Base-by-base conservation (phyloP, 2,329 filamentous ascomycete genomes). In the Elsinoe ampelina region DNA sequence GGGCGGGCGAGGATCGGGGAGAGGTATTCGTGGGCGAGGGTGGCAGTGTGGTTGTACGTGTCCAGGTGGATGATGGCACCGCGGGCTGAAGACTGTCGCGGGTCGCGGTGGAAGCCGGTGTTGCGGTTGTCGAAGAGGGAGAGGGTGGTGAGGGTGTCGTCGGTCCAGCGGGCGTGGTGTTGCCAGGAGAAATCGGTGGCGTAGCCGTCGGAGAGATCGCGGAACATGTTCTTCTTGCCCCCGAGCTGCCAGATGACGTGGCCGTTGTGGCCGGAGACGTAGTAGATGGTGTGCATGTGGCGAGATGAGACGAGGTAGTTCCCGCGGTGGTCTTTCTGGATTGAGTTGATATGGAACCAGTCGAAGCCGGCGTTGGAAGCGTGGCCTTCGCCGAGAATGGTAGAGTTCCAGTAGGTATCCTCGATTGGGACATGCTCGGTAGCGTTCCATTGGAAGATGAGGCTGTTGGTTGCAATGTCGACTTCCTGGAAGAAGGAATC, bases 281-380 rank as follows among this genome's bases (percentile, higher is more conserved):
- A 75, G 62, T 73, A 69, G 6, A 77, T 63, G 2, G 70, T 65
- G 58, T 73, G 72, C 5, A 72, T 69, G 59, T 76, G 70, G 2
- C 74, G 71, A 1, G 70, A 72, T 0, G 74, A 77, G 54, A 78
- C 71, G 22, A 79, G 66, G 58, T 77, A 78, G 64, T 78, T 73
- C 5, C 74, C 76, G 0, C 71, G 63, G 3, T 68, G 62, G 57
- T 77, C 73, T 60, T 78, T 78, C 60, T 76, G 74, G 54, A 78
- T 67, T 45, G 77, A 77, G 68, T 82, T 81, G 66, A 82, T 75
- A 65, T 81, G 79, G 63, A 72, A 75, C 60, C 66, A 74, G 62
- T 74, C 72, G 60, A 68, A 74, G 0, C 71, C 68, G 13, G 61
- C 63, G 54, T 65, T 62, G 22, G 66, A 61, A 36, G 59, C 61